Base-by-base conservation (phyloP, 352 stramenopile genomes). In the Aphanomyces cochlioides region DNA sequence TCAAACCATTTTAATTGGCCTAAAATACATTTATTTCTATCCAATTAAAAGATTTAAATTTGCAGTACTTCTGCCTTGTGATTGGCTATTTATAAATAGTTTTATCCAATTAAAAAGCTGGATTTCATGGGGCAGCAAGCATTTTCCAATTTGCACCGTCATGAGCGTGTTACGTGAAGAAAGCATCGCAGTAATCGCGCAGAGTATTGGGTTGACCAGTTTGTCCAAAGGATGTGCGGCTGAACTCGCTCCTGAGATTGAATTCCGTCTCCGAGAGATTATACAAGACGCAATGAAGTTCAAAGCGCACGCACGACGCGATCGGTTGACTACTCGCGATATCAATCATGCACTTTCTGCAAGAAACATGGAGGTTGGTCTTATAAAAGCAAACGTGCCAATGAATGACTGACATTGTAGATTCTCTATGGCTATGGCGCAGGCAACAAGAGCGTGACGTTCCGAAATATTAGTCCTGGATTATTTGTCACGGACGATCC, bases 211-310 rank as follows among this genome's bases (percentile, higher is more conserved):
- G 13, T 77, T 95, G 70, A 84, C 89, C 56, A 73, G 82, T n/a
- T 78, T 95, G 6, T 83, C 75, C 66, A 75, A 84, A 48, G 84
- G 81, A 36, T 91, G 82, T 66, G 77, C 90, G 59, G 71, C 72
- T 13, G 84, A 89, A 67, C 69, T 95, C 43, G 79, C 92, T 7
- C 83, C 85, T 0, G 84, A 95, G 60, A 80, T 92, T 54, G 87
- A 95, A 75, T 74, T 95, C 17, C 85, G 87, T 36, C 77, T 95
- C 73, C 87, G 87, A 17, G 81, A 93, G 76, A 72, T 95, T 56
- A 79, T 95, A 15, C 87, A 95, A 77, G 85, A 95, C 61, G 85
- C 87, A 66, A 82, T 93, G 65, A 93, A 95, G 78, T 95, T 93
- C 69, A 81, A 88, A 67, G 76, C 73, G 38, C 87, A 95, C 74